Base-by-base conservation (phyloP, 805 yeast genomes). In the Teunomyces atbi region DNA sequence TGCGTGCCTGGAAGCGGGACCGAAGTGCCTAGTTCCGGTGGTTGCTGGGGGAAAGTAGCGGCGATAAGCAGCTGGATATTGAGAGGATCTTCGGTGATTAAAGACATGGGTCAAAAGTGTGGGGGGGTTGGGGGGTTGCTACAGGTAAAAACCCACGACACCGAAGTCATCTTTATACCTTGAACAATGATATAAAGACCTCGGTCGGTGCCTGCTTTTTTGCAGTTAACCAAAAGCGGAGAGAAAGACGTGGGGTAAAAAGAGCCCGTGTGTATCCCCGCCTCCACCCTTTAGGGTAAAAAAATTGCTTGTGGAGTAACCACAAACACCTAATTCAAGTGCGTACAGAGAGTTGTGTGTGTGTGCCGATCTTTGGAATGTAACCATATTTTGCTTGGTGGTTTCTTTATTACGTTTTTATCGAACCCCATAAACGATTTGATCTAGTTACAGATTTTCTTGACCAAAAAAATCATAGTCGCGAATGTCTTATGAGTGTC, bases 1-100 rank as follows among this genome's bases (percentile, higher is more conserved):
- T 59, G 58, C 10, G 75, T 51, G 19, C 69, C 68, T 1, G 79
- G 75, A 1, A 78, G 40, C 6, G 73, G 60, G 13, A 49, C 52
- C 5, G 64, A 56, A 15, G 34, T 30, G 16, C 41, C 23, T 12
- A 42, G n/a, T 2, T 8, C 15, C 1, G 16, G 19, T 12, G 46
- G 47, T 27, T 51, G 58, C 18, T 51, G 12, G 4, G 60, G 58
- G 11, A 49, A 27, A 10, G 35, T 46, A 4, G 33, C 16, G 10
- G 35, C 28, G n/a, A 58, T 32, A 23, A 52, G 39, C 7, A 44
- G 30, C n/a, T 44, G 33, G 26, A 59, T 46, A 20, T 50, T 52
- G 8, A 35, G 12, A 3, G 56, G 45, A 16, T 44, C 45, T 34
- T 60, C 62, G 15, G 51, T 29, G 39, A 56, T 39, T 30, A 58